A percentile compares a stretch with the other conserved stretches of the same genome.
phyloP scores from a whole-genome alignment of 2,329 filamentous ascomycete species.

The Cladosporium sp. region DNA sequence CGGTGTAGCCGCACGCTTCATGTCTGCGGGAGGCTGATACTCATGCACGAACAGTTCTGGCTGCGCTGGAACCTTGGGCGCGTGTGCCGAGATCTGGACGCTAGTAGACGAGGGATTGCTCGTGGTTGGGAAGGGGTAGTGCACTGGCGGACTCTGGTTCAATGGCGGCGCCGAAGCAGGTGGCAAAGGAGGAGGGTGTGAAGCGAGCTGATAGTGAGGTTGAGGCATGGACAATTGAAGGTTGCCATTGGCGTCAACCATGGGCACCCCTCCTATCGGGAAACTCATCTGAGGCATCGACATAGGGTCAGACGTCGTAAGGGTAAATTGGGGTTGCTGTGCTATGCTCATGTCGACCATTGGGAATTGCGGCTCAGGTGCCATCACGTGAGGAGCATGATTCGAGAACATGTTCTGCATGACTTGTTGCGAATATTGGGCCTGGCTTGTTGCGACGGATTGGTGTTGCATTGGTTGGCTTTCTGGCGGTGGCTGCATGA shows the following conservation, averaged over 20 bases:
- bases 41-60: constrained; percentile 44
- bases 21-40: constrained; percentile 42
- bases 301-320: constrained; percentile 4
- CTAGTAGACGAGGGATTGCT: constrained; percentile 15
- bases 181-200: not conserved
- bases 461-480: constrained; percentile 15
- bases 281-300: not conserved
- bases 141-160: constrained; percentile 14
- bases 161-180: constrained; percentile 13
- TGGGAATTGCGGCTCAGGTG: constrained; percentile 15
- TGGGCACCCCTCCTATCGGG: constrained; percentile 16
- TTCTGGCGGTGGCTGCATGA: constrained; percentile 23
- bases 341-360: constrained; percentile 14
- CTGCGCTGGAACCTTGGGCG: constrained; percentile 25
- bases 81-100: constrained; percentile 26
- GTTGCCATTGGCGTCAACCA: constrained; percentile 17
- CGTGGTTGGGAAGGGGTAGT: constrained; percentile 21
- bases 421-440: constrained; percentile 15
- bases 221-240: constrained; percentile 16
- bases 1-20: constrained; percentile 30
- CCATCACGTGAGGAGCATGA: constrained; percentile 10
- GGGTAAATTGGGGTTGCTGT: constrained; percentile 7
- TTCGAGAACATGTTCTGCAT: constrained; percentile 16
- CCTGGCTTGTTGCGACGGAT: constrained; percentile 13
- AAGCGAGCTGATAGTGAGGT: constrained; percentile 10